phyloP scores from a whole-genome alignment of 164 flowering plant genomes.

The Nelumbo lutea region DNA sequence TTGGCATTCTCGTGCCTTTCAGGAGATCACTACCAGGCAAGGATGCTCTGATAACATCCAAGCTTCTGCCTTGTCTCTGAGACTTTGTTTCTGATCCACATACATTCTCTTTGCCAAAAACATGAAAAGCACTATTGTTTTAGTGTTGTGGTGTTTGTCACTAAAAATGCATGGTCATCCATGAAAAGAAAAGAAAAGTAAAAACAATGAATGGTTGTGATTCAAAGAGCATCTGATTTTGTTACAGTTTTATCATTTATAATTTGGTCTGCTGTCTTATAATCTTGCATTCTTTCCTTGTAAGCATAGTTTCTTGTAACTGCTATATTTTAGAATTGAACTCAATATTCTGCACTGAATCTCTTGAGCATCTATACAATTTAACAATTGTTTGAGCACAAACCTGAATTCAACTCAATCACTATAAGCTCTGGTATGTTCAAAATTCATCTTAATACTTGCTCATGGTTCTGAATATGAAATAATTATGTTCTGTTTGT shows the following conservation, averaged over 20 bases:
- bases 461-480: neutral
- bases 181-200: too few species aligned
- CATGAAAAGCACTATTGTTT: conserved; percentile 14
- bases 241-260: neutral
- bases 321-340: too few species aligned
- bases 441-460: too few species aligned
- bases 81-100: conserved; percentile 6
- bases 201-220: neutral
- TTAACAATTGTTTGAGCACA: neutral
- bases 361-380: neutral
- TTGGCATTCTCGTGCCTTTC: conserved; percentile 11
- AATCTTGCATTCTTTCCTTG: too few species aligned
- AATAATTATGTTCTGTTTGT: neutral
- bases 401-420: neutral
- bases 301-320: too few species aligned
- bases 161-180: neutral
- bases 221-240: neutral
- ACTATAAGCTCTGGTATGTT: too few species aligned
- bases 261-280: too few species aligned
- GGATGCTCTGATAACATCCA: conserved; percentile 4
- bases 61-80: neutral
- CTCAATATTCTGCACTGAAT: too few species aligned
- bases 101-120: conserved; percentile 7
- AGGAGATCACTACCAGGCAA: neutral
- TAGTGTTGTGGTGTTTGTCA: conserved; percentile 2